Evolutionary conservation across 768 basidiomycete genomes (phyloP).

Genomic region (Wakefieldia striispora): DNA sequence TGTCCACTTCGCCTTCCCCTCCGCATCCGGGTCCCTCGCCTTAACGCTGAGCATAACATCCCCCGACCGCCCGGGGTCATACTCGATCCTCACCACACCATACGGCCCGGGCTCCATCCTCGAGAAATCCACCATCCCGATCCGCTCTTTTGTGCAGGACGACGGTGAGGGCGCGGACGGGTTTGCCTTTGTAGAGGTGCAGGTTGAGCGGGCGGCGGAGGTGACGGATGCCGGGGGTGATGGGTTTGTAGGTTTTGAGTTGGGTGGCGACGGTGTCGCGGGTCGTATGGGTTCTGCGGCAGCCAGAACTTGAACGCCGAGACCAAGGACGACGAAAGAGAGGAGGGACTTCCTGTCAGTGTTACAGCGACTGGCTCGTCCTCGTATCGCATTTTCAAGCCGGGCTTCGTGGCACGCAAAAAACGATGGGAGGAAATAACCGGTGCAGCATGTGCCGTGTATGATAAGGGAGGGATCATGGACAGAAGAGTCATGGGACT

Average conservation of each 20-base stretch:
- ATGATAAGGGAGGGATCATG: too few relatives aligned
- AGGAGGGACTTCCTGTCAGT: too few relatives aligned
- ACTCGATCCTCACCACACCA: constrained; percentile 93
- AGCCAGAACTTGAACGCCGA: too few relatives aligned
- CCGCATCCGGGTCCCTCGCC: constrained; percentile 52
- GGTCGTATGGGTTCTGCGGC: constrained; percentile 24
- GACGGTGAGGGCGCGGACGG: constrained; percentile 77
- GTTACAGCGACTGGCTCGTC: too few relatives aligned
- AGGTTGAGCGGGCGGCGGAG: constrained; percentile 76
- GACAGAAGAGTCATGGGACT: too few relatives aligned
- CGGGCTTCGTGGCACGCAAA: too few relatives aligned
- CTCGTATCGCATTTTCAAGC: too few relatives aligned
- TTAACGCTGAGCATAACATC: constrained; percentile 91
- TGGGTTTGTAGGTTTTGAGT: constrained; percentile 89
- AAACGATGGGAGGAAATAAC: too few relatives aligned
- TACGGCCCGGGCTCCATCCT: constrained; percentile 76
- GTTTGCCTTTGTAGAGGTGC: constrained; percentile 85
- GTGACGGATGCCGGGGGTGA: constrained; percentile 85
- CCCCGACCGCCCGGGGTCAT: constrained; percentile 90
- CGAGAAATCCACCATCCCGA: constrained; percentile 84
- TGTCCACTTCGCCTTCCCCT: constrained; percentile 64
- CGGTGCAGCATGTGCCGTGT: too few relatives aligned
- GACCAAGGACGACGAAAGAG: too few relatives aligned
- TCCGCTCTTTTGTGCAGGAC: constrained; percentile 75
- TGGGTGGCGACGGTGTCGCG: constrained; percentile 45